A percentile compares a stretch with the other conserved stretches of the same genome.
These are phyloP conservation scores for Talaromyces pinophilus DNA, from an alignment of 2,329 filamentous ascomycete genomes.

Conservation along the genomic window DNA sequence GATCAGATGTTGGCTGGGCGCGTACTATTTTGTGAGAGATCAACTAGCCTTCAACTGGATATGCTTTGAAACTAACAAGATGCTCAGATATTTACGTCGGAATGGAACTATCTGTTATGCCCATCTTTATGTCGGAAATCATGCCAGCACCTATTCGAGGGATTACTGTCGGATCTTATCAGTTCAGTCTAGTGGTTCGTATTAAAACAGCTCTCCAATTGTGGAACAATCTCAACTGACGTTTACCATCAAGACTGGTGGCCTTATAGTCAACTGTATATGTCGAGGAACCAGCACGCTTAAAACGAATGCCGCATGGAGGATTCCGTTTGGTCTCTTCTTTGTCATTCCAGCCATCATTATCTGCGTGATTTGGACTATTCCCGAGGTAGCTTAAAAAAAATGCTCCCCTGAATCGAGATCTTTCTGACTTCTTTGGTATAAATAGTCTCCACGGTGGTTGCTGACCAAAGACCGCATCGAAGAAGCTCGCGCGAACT, in stretches of 20 bases:
- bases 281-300: not conserved
- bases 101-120: constrained; percentile 9
- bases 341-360: not conserved
- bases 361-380: not conserved
- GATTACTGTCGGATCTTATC: constrained; percentile 9
- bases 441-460: too few species aligned
- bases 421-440: too few species aligned
- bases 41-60: too few species aligned
- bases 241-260: too few species aligned
- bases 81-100: constrained; percentile 8
- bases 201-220: too few species aligned
- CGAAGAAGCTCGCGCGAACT: too few species aligned
- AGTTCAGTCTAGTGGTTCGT: not conserved
- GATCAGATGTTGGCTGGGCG: constrained; percentile 8
- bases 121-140: constrained; percentile 7
- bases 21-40: not conserved
- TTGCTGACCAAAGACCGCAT: too few species aligned
- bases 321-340: not conserved
- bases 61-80: not conserved
- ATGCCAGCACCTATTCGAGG: not conserved
- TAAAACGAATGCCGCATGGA: not conserved
- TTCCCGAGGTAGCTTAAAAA: too few species aligned
- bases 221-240: too few species aligned
- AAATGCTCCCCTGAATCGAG: too few species aligned
- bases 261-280: not conserved